These are phyloP conservation scores for Jaltomata sinuosa DNA, from an alignment of 257 asterid species.

Conservation along the genomic window DNA sequence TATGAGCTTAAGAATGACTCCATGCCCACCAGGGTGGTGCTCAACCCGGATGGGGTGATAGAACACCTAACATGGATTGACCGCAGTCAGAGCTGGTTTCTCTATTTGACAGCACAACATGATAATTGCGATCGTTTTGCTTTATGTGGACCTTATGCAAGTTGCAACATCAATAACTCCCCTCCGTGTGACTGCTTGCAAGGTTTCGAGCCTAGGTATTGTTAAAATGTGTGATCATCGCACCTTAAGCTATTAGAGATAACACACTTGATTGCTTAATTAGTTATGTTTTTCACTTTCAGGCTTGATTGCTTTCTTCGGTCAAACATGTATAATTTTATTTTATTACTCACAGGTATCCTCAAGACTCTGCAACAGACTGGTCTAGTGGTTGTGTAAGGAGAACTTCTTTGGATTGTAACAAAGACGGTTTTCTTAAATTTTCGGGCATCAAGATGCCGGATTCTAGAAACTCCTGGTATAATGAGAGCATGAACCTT, in stretches of 20 bases:
- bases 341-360: constrained; percentile 2
- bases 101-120: constrained; percentile 3
- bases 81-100: constrained; percentile 14
- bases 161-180: not conserved
- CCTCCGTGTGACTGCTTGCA: constrained; percentile 18
- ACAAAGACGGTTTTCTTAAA: constrained; percentile 14
- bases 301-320: not conserved
- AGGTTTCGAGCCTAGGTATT: constrained; percentile 16
- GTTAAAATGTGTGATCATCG: not conserved
- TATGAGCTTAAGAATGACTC: not conserved
- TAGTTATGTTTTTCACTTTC: not conserved
- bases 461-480: constrained; percentile 6
- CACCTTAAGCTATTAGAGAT: not conserved
- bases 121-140: constrained; percentile 23
- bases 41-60: not conserved
- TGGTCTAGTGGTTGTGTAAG: constrained; percentile 26
- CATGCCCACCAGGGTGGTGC: not conserved
- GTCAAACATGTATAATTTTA: not conserved
- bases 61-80: constrained; percentile 10
- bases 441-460: constrained; percentile 19
- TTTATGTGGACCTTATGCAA: constrained; percentile 19
- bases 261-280: constrained; percentile 7
- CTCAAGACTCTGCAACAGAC: constrained; percentile 12
- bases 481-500: constrained; percentile 9
- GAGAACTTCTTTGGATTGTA: constrained; percentile 15